Evolutionary conservation across 1,139 yeast genomes (phyloP), one percentile per base, ranked within the genome.

Genomic region (Yamadazyma diddensiae): DNA sequence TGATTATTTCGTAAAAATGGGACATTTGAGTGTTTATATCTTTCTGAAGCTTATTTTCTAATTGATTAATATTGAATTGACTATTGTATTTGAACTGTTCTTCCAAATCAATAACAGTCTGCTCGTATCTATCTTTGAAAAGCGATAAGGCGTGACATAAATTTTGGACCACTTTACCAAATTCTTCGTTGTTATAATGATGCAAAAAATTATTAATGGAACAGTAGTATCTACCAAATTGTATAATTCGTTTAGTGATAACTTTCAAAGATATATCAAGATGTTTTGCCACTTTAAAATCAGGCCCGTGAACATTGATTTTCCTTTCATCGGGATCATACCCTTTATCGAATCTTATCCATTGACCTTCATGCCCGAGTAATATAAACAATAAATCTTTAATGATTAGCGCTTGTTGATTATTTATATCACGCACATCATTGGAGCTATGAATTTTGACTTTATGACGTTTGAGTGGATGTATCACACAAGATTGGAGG

Each of bases 331-430:
- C 33, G 0, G 77, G 76, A 47, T 79, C 76, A 47, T 74, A 85
- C 18, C 68, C 65, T 31, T 77, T 84, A 27, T 81, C 70, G 50
- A 74, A 85, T 28, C 90, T 65, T 17, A 92, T 77, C 46, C 82
- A 87, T 21, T 69, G 67, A 0, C 97, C 97, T 53, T 88, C 95
- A 26, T 76, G 62, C 1, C 97, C 97, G 31, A 80, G 47, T 16
- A 92, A 57, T 2, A 84, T 79, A 45, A 71, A 74, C 14, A 87
- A 49, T 10, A 88, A 54, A 52, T 92, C 98, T 39, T 76, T 72
- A 19, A 84, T 67, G 1, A 90, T 70, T 13, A 82, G 64, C 0
- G 83, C 81, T 50, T 87, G 95, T 52, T 87, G 95, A 3, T 70
- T 59, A 33, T 71, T 54, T 15, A 66, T 58, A 40, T 70, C 75